phyloP scores from a whole-genome alignment of 1,284 basidiomycete genomes.

The Pyrrhoderma lamaoense region DNA sequence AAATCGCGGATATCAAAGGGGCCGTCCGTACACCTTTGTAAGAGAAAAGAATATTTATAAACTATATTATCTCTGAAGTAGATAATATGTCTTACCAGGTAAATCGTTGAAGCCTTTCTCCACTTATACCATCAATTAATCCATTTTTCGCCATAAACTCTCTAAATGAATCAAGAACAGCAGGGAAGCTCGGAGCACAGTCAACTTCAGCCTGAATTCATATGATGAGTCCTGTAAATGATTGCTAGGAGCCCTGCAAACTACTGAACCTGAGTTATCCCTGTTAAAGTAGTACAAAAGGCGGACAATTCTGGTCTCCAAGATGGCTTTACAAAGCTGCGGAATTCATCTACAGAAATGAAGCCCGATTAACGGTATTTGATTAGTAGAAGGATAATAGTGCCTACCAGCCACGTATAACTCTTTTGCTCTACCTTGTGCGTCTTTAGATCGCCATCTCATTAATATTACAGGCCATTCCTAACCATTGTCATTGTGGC shows the following conservation, averaged over 20 bases:
- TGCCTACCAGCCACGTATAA: constrained; percentile 41
- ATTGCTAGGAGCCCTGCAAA: neutral
- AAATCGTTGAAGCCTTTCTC: constrained; percentile 47
- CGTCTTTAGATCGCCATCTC: constrained; percentile 65
- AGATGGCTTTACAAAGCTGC: constrained; percentile 81
- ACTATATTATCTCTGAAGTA: no score
- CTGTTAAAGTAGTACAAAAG: constrained; percentile 86
- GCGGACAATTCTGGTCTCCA: constrained; percentile 77
- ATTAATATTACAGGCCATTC: constrained; percentile 87
- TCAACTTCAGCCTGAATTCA: constrained; percentile 68
- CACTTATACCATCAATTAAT: constrained; percentile 52
- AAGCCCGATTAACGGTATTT: neutral
- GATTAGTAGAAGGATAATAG: neutral
- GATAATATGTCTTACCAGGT: constrained; percentile 19
- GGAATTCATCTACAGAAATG: constrained; percentile 63
- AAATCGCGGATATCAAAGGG: constrained; percentile 83
- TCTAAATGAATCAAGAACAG: constrained; percentile 58
- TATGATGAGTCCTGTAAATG: neutral
- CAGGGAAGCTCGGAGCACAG: constrained; percentile 66
- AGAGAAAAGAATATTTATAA: constrained; percentile 1
- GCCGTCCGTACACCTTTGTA: constrained; percentile 74
- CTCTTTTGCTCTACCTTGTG: constrained; percentile 43
- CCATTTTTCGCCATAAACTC: constrained; percentile 63
- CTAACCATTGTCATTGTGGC: constrained; percentile 32
- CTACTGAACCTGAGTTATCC: constrained; percentile 74